Conservation (phyloP, 495 filamentous ascomycete genomes). For the Rhizodiscina lignyota region DNA sequence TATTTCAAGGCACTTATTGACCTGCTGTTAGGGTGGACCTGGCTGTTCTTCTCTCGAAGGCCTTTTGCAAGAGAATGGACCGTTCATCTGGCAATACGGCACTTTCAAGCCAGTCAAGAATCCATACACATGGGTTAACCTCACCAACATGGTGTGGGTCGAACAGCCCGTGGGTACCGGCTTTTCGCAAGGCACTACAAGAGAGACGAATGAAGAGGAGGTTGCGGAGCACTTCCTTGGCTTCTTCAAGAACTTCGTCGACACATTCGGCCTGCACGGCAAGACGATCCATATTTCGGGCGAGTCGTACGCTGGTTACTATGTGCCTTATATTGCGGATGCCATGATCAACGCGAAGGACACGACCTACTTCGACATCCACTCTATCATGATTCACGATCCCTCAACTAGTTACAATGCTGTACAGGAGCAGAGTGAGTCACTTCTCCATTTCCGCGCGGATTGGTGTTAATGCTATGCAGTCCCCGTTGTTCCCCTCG, state of each 20-base stretch:
- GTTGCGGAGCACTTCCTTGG: conserved; percentile 41
- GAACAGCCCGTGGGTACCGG: conserved; percentile 69
- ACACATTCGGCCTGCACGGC: conserved; percentile 41
- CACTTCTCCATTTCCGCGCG: no score
- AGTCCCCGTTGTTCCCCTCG: conserved; percentile 44
- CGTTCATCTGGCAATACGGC: conserved; percentile 24
- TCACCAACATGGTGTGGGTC: conserved; percentile 62
- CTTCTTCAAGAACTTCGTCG: conserved; percentile 48
- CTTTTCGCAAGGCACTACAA: conserved; percentile 37
- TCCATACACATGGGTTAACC: conserved; percentile 41
- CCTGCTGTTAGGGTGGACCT: conserved; percentile 13
- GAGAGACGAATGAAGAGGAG: conserved; percentile 35
- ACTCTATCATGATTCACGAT: conserved; percentile 57
- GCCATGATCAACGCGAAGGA: conserved; percentile 58
- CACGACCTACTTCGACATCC: conserved; percentile 45
- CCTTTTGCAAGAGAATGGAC: conserved; percentile 24
- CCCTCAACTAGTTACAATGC: no score
- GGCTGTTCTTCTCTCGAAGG: conserved; percentile 23
- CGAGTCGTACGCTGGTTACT: conserved; percentile 55
- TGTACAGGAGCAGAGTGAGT: conserved; percentile 23
- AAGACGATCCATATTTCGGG: conserved; percentile 46
- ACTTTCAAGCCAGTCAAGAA: conserved; percentile 17
- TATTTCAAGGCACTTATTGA: background rate
- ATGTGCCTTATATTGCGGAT: conserved; percentile 64
- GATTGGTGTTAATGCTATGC: no score